These are phyloP conservation scores for Metschnikowia picachoensis DNA, from an alignment of 805 yeast genomes.

Conservation along the genomic window DNA sequence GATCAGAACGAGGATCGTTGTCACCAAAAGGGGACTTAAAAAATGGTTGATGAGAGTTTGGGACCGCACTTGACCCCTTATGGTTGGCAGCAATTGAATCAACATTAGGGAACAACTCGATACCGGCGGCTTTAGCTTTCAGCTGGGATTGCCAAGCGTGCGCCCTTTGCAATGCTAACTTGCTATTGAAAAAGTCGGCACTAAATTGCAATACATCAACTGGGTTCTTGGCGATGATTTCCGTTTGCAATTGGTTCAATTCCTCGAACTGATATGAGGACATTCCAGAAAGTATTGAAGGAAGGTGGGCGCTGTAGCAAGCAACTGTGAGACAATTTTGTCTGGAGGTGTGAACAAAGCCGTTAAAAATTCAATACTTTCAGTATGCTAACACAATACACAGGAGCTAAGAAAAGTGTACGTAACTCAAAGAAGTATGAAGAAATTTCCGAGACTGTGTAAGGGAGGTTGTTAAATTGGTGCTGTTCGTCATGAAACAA, in stretches of 20 bases:
- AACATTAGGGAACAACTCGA: constrained; percentile 42
- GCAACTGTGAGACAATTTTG: neutral
- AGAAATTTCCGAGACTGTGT: neutral
- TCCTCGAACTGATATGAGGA: constrained; percentile 39
- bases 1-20: constrained; percentile 58
- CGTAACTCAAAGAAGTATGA: neutral
- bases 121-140: constrained; percentile 48
- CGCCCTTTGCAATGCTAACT: constrained; percentile 57
- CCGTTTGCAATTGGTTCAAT: constrained; percentile 60
- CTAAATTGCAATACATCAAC: constrained; percentile 70
- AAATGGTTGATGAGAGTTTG: constrained; percentile 38
- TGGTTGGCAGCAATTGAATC: constrained; percentile 32
- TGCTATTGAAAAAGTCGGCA: constrained; percentile 63
- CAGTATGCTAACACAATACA: neutral
- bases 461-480: too few relatives aligned
- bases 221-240: constrained; percentile 51
- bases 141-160: constrained; percentile 48
- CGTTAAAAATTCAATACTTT: neutral
- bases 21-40: constrained; percentile 63
- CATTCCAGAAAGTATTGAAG: constrained; percentile 1
- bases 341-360: too few relatives aligned
- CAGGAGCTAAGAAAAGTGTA: neutral
- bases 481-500: neutral
- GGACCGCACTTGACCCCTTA: constrained; percentile 23
- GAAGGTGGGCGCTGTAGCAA: constrained; percentile 7